Percentiles rank a stretch among this genome's conserved stretches.
Evolutionary conservation across 202 grass and related monocot genomes (phyloP).

Genomic region (Digitaria exilis): DNA sequence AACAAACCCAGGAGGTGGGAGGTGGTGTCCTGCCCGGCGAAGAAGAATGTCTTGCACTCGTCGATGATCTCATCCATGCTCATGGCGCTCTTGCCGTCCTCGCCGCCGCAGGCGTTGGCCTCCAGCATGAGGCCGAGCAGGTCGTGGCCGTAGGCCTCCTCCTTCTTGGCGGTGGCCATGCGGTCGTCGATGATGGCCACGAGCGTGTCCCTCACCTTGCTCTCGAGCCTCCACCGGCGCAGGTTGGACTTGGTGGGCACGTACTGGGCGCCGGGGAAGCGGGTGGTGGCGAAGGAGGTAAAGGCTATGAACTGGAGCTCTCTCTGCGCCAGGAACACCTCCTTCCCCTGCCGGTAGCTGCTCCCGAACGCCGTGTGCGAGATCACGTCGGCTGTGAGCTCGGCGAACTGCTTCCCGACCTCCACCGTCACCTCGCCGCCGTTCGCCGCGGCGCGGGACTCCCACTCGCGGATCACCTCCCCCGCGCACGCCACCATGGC

Average conservation of each 20-base stretch:
- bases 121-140: slow-evolving; percentile 61
- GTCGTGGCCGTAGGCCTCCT: slow-evolving; percentile 47
- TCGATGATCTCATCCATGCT: too few relatives aligned
- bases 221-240: slow-evolving; percentile 39
- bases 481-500: slow-evolving; percentile 43
- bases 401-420: slow-evolving; percentile 43
- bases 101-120: slow-evolving; percentile 22
- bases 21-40: slow-evolving; percentile 68
- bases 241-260: slow-evolving; percentile 44
- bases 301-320: slow-evolving; percentile 58
- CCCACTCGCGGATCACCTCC: slow-evolving; percentile 47
- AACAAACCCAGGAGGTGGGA: too few relatives aligned
- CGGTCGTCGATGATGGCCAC: slow-evolving; percentile 41
- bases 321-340: slow-evolving; percentile 59
- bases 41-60: too few relatives aligned
- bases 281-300: not conserved
- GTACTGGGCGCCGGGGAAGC: slow-evolving; percentile 34
- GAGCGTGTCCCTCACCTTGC: slow-evolving; percentile 43
- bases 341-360: slow-evolving; percentile 54
- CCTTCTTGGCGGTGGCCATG: too few relatives aligned
- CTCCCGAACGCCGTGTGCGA: slow-evolving; percentile 64
- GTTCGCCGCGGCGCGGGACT: not conserved
- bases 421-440: slow-evolving; percentile 35
- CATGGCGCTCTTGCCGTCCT: too few relatives aligned
- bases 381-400: slow-evolving; percentile 65